phyloP scores from a whole-genome alignment of 495 filamentous ascomycete species.

The Chaetomium fimeti region DNA sequence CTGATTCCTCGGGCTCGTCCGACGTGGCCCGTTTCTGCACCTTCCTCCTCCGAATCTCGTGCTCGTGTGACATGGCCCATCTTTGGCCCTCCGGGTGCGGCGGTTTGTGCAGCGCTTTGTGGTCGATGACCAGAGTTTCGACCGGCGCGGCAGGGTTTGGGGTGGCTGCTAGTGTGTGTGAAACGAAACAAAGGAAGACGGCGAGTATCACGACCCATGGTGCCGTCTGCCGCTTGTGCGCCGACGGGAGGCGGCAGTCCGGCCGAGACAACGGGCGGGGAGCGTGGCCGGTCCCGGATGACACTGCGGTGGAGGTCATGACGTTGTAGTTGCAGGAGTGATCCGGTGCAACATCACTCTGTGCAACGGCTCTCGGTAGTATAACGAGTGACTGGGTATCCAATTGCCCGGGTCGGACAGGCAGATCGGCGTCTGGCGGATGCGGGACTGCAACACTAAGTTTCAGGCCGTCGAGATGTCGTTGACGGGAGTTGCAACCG shows the following conservation, averaged over 20 bases:
- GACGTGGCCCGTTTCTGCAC: conserved; percentile 20
- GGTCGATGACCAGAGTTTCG: conserved; percentile 41
- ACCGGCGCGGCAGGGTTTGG: conserved; percentile 33
- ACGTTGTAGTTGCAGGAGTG: conserved; percentile 28
- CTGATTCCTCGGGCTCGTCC: conserved; percentile 4
- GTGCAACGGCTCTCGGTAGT: conserved; percentile 22
- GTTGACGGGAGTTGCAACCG: conserved; percentile 5
- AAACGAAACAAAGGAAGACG: conserved; percentile 37
- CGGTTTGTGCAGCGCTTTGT: conserved; percentile 35
- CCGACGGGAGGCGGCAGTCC: conserved; percentile 19
- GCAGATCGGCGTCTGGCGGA: conserved; percentile 25
- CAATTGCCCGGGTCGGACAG: conserved; percentile 33
- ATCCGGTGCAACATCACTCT: conserved; percentile 34
- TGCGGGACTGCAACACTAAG: background rate
- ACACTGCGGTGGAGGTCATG: conserved; percentile 25
- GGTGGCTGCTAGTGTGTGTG: conserved; percentile 31
- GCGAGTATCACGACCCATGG: conserved; percentile 38
- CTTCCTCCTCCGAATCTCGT: conserved; percentile 32
- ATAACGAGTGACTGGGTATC: conserved; percentile 32
- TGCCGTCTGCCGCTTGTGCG: conserved; percentile 30
- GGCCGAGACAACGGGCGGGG: background rate
- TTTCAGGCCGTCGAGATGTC: conserved; percentile 3
- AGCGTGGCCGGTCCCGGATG: conserved; percentile 2
- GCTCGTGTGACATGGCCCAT: conserved; percentile 43
- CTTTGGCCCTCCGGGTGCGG: conserved; percentile 34